Base-by-base conservation (phyloP, 768 basidiomycete species). In the Lactarius hatsudake region DNA sequence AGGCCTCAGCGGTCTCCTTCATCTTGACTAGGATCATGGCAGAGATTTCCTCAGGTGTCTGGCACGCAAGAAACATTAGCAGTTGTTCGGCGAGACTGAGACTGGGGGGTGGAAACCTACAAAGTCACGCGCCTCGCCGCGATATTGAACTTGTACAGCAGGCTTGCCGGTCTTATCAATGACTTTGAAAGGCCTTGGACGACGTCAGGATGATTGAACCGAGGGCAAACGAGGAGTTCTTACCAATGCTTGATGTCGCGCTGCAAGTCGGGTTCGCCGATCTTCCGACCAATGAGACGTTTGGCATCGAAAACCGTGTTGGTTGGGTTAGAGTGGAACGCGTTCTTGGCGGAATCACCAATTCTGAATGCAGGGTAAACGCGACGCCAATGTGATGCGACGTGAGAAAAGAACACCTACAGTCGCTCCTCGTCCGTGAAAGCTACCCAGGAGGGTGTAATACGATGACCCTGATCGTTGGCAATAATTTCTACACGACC, bases 1-100 rank as follows among this genome's bases (percentile, higher is more conserved):
- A 98, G 20, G 95, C 91, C 84, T 98, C 96, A 65, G 96, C 96
- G 32, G 94, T 98, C 83, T 98, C 96, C 85, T 97, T 98, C 96
- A 98, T 98, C 85, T 98, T 98, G 67, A 78, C 81, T 63, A 98
- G 82, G 73, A 98, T 85, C 96, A 98, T 98, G 65, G 96, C 95
- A 53, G 88, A 91, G 72, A 98, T 87, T 80, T 97, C 94, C 78
- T 96, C 95, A 8, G 95, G 91, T 0, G 93, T 88, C 93, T 94
- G 55, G 20, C n/a, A 66, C 26, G 51, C 58, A 38, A 30, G 12
- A 32, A 62, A 10, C 26, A 20, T 63, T 20, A 23, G 18, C 2
- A 38, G 18, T n/a, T 26, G 51, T 45, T 20, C 51, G 8, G 45
- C 15, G n/a, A 56, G 43, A 13, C 0, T 38, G 26, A 43, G 18